Evolutionary conservation across 2,329 filamentous ascomycete species (phyloP).

Genomic region (Thelonectria discophora): DNA sequence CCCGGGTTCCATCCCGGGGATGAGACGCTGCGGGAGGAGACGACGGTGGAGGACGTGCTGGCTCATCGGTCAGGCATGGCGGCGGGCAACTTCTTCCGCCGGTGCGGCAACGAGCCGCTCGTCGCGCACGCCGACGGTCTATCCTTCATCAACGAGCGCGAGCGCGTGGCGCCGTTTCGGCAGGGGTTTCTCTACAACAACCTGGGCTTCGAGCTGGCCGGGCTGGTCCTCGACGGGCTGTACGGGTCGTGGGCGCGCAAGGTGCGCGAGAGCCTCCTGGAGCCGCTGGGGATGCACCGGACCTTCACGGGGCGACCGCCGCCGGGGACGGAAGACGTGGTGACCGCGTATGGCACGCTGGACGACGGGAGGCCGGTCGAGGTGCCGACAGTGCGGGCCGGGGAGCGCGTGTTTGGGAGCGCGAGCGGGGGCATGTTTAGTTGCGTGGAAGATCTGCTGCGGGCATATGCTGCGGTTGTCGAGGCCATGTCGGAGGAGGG

Average conservation of each 20-base stretch:
- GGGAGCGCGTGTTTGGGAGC: neutral
- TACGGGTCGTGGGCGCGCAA: neutral
- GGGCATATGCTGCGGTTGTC: neutral
- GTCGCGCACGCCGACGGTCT: neutral
- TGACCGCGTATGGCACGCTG: conserved; percentile 10
- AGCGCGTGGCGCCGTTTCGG: neutral
- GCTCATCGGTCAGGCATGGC: conserved; percentile 38
- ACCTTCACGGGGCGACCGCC: conserved; percentile 22
- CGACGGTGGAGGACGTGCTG: conserved; percentile 38
- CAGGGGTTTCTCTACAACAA: neutral
- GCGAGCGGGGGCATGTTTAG: conserved; percentile 2
- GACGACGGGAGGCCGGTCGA: conserved; percentile 1
- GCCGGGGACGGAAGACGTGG: neutral
- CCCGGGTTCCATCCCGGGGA: neutral
- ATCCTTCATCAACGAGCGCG: neutral
- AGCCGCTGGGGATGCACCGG: conserved; percentile 40
- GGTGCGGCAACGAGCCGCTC: conserved; percentile 20
- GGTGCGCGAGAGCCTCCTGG: conserved; percentile 33
- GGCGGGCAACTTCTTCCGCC: conserved; percentile 19
- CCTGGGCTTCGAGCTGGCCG: neutral
- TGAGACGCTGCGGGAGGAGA: neutral
- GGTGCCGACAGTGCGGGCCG: neutral
- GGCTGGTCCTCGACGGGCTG: neutral
- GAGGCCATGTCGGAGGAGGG: neutral
- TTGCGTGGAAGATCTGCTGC: conserved; percentile 14